Conservation (phyloP, 1,284 basidiomycete species). For the Sphaerobolus stellatus region DNA sequence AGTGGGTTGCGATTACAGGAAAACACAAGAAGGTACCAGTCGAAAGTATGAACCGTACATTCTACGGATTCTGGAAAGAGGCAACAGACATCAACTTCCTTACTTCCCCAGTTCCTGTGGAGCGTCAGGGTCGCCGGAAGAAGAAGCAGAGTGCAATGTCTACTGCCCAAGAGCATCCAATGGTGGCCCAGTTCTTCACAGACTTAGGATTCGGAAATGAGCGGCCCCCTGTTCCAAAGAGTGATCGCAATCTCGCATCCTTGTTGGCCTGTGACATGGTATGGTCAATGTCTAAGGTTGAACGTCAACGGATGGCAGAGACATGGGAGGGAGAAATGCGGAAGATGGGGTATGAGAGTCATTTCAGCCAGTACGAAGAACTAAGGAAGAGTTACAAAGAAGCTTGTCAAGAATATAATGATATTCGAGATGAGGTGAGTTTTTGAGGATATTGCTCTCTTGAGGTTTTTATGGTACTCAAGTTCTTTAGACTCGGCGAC, state of each 20-base stretch:
- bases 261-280: slow-evolving; percentile 6
- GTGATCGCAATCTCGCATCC: slow-evolving; percentile 3
- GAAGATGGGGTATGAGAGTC: background rate
- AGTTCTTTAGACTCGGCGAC: too few relatives aligned
- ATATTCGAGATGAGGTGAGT: too few relatives aligned
- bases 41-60: background rate
- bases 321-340: slow-evolving; percentile 11
- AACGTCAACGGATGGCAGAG: slow-evolving; percentile 11
- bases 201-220: background rate
- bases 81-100: slow-evolving; percentile 17
- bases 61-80: slow-evolving; percentile 20
- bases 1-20: background rate
- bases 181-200: background rate
- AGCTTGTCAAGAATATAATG: too few relatives aligned
- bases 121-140: background rate
- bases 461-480: too few relatives aligned
- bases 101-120: background rate
- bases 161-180: background rate
- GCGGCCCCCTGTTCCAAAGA: slow-evolving; percentile 2
- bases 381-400: too few relatives aligned
- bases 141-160: background rate
- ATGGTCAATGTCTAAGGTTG: slow-evolving; percentile 14
- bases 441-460: too few relatives aligned
- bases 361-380: too few relatives aligned
- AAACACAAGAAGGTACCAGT: slow-evolving; percentile 2